Evolutionary conservation across 1,284 basidiomycete species (phyloP).

Genomic region (Sporisorium graminicola): DNA sequence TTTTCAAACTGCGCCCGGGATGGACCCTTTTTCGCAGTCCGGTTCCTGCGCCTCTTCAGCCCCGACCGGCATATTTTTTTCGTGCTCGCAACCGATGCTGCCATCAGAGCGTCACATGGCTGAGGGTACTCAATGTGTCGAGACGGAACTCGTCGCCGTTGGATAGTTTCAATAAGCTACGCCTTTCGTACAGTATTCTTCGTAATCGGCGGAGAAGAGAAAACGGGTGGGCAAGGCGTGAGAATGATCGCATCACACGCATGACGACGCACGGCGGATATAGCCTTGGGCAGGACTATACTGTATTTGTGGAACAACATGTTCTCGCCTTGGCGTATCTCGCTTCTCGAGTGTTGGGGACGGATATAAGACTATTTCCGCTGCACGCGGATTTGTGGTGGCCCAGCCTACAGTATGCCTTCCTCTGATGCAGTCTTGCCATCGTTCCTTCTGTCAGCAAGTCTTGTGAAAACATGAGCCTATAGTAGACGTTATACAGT

Average conservation of each 20-base stretch:
- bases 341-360: neutral
- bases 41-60: neutral
- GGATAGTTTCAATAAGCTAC: neutral
- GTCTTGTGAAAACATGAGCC: too few species aligned
- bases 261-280: neutral
- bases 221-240: too few species aligned
- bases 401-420: too few species aligned
- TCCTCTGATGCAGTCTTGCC: too few species aligned
- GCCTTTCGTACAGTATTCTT: neutral
- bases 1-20: neutral
- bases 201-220: too few species aligned
- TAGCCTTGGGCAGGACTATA: neutral
- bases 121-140: neutral
- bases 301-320: neutral
- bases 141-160: neutral
- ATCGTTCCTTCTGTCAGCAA: too few species aligned
- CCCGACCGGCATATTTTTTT: neutral
- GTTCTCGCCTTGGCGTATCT: neutral
- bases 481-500: too few species aligned
- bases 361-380: too few species aligned
- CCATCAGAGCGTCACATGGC: too few species aligned
- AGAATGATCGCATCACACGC: neutral
- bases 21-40: neutral
- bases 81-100: neutral
- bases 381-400: too few species aligned